Percentiles rank a stretch among this genome's conserved stretches.
These are phyloP conservation scores for Rubroboletus satanas DNA, from an alignment of 768 basidiomycete genomes.

Conservation along the genomic window DNA sequence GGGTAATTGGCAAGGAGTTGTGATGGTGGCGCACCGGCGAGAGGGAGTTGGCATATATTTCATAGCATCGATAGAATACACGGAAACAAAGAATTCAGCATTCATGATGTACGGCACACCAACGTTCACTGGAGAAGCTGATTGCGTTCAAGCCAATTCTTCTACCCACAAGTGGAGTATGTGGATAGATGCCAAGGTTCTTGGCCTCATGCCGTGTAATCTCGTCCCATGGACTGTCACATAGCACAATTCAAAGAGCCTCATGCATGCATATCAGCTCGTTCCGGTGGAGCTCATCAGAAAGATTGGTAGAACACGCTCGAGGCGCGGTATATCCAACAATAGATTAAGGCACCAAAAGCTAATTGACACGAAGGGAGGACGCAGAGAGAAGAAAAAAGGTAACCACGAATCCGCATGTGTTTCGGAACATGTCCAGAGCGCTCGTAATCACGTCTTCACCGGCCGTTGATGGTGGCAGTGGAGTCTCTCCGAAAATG, in stretches of 20 bases:
- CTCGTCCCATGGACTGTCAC: not conserved
- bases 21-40: not conserved
- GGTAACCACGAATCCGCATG: constrained; percentile 11
- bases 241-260: constrained; percentile 2
- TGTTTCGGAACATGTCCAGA: constrained; percentile 2
- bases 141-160: constrained; percentile 9
- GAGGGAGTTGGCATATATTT: not conserved
- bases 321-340: constrained; percentile 19
- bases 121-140: not conserved
- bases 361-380: constrained; percentile 12
- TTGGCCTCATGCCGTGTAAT: constrained; percentile 1
- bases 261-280: constrained; percentile 2
- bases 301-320: constrained; percentile 8
- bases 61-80: not conserved
- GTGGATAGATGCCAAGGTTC: not conserved
- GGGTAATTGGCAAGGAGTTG: not conserved
- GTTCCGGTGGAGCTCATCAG: constrained; percentile 8
- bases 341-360: constrained; percentile 18
- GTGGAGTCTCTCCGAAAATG: constrained; percentile 60
- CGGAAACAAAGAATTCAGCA: not conserved
- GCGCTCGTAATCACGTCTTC: constrained; percentile 19
- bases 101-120: constrained; percentile 3
- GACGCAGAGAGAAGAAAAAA: constrained; percentile 2
- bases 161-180: constrained; percentile 5
- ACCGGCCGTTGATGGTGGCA: constrained; percentile 66